These are phyloP conservation scores for Calonectria montana DNA, from an alignment of 2,329 filamentous ascomycete species.

Conservation along the genomic window DNA sequence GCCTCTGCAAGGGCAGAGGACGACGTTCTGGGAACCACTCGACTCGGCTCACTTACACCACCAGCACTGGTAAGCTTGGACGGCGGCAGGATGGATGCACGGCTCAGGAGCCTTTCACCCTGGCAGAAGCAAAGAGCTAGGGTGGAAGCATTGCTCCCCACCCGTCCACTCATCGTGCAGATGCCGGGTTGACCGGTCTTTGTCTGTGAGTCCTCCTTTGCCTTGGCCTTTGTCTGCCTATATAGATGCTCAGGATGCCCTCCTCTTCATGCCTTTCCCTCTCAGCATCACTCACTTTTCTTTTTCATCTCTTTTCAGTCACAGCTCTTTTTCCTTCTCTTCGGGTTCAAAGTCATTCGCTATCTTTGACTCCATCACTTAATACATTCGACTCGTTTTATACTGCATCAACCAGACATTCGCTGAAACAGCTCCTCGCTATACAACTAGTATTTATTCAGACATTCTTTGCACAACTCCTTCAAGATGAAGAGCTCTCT, in stretches of 20 bases:
- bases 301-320: slow-evolving; percentile 41
- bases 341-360: slow-evolving; percentile 66
- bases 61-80: slow-evolving; percentile 40
- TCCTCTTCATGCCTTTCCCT: slow-evolving; percentile 32
- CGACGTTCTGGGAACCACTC: slow-evolving; percentile 25
- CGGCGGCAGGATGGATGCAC: slow-evolving; percentile 33
- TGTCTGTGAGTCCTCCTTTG: slow-evolving; percentile 23
- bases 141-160: slow-evolving; percentile 31
- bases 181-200: slow-evolving; percentile 37
- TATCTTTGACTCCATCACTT: slow-evolving; percentile 58
- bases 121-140: slow-evolving; percentile 19
- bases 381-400: slow-evolving; percentile 43
- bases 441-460: slow-evolving; percentile 31
- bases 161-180: slow-evolving; percentile 37
- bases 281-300: slow-evolving; percentile 41
- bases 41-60: slow-evolving; percentile 32
- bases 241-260: slow-evolving; percentile 44
- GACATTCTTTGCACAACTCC: slow-evolving; percentile 16
- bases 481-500: slow-evolving; percentile 64
- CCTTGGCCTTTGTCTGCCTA: slow-evolving; percentile 32
- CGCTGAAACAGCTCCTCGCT: slow-evolving; percentile 28
- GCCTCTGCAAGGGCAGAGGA: neutral
- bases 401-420: slow-evolving; percentile 28
- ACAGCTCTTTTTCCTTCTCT: slow-evolving; percentile 38
- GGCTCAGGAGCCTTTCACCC: slow-evolving; percentile 29